Conservation (phyloP, 1,284 basidiomycete species). For the Pseudozyma thailandica region DNA sequence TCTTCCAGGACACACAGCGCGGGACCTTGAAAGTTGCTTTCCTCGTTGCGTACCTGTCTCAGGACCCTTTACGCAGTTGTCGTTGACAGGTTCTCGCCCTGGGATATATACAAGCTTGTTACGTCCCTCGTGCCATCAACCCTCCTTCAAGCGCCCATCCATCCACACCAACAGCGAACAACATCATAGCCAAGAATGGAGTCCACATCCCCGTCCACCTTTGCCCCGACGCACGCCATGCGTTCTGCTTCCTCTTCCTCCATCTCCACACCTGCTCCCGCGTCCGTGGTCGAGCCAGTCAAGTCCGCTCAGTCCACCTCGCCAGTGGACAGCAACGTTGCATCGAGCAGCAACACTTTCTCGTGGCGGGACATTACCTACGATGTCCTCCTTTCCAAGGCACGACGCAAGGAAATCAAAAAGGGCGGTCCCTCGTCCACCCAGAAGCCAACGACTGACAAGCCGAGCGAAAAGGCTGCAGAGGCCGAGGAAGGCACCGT, state of each 20-base stretch:
- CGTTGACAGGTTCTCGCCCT: too few relatives aligned
- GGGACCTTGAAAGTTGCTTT: too few relatives aligned
- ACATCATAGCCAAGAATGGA: constrained; percentile 1
- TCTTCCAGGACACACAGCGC: too few relatives aligned
- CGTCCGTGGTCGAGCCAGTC: neutral
- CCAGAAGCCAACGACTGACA: constrained; percentile 1
- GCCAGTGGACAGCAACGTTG: neutral
- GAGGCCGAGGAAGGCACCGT: constrained; percentile 23
- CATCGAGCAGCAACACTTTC: constrained; percentile 12
- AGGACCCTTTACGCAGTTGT: too few relatives aligned
- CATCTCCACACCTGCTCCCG: constrained; percentile 7
- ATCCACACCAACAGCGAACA: neutral
- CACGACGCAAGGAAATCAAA: constrained; percentile 46
- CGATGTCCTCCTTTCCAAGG: constrained; percentile 52
- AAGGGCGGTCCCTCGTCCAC: constrained; percentile 5
- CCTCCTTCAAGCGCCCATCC: too few relatives aligned
- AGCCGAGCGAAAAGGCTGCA: constrained; percentile 6
- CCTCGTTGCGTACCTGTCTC: too few relatives aligned
- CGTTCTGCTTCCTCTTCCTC: constrained; percentile 29
- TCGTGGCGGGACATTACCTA: constrained; percentile 54
- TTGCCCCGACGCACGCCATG: constrained; percentile 16
- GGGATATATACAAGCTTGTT: too few relatives aligned
- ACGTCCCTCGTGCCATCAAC: too few relatives aligned
- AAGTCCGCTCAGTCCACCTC: neutral
- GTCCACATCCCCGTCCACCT: constrained; percentile 7